Evolutionary conservation across 495 filamentous ascomycete genomes (phyloP).

Genomic region (Melanomma pulvis-pyrius): DNA sequence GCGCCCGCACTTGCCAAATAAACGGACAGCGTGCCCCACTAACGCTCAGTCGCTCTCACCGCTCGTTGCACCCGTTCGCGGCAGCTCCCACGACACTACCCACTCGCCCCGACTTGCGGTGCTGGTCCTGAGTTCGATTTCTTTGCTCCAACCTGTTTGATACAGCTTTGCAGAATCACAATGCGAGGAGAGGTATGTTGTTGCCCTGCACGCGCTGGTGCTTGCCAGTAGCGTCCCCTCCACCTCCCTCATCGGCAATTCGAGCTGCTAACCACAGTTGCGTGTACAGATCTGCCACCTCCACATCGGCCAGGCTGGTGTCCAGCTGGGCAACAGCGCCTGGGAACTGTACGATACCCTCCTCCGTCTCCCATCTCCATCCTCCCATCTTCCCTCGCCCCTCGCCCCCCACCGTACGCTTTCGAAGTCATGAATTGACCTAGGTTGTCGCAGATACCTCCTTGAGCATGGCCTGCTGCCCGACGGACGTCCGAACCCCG

Average conservation of each 20-base stretch:
- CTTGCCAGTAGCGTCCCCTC: background rate
- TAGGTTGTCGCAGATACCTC: constrained; percentile 64
- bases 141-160: constrained; percentile 27
- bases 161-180: constrained; percentile 22
- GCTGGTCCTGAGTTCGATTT: background rate
- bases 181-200: constrained; percentile 39
- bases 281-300: constrained; percentile 74
- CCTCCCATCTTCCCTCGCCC: background rate
- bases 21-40: constrained; percentile 26
- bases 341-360: constrained; percentile 80
- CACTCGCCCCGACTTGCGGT: background rate
- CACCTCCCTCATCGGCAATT: constrained; percentile 6
- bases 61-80: constrained; percentile 17
- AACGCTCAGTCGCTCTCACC: constrained; percentile 6
- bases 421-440: constrained; percentile 17
- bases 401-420: background rate
- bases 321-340: constrained; percentile 89
- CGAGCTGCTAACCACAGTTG: constrained; percentile 22
- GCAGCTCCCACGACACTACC: constrained; percentile 6
- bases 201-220: background rate
- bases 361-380: constrained; percentile 3
- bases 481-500: constrained; percentile 71
- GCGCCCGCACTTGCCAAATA: constrained; percentile 14
- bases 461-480: constrained; percentile 84
- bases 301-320: constrained; percentile 91